phyloP scores from a whole-genome alignment of 805 yeast species.

The Clavispora carvajalis region DNA sequence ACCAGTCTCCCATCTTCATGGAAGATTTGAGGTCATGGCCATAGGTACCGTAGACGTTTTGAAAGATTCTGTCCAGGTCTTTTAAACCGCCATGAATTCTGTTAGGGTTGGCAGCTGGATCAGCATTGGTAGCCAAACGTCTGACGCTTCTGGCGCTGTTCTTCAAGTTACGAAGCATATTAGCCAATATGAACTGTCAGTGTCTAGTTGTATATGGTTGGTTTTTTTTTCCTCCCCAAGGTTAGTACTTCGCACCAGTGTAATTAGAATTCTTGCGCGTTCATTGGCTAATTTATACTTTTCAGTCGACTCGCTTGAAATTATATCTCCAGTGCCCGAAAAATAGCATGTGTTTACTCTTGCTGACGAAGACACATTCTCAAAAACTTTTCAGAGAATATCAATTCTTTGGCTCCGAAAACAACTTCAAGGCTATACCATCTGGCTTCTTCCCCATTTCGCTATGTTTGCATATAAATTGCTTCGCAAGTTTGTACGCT shows the following conservation, averaged over 20 bases:
- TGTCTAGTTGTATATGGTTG: conserved; percentile 1
- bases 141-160: conserved; percentile 20
- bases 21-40: conserved; percentile 74
- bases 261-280: conserved; percentile 12
- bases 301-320: neutral
- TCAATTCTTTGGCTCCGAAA: too few species aligned
- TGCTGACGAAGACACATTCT: too few species aligned
- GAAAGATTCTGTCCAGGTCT: conserved; percentile 84
- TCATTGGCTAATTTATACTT: conserved; percentile 10
- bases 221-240: conserved; percentile 4
- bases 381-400: too few species aligned
- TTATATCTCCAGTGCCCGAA: too few species aligned
- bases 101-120: conserved; percentile 44
- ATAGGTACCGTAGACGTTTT: conserved; percentile 70
- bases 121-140: conserved; percentile 44
- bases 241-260: conserved; percentile 4
- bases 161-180: conserved; percentile 34
- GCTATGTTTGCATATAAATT: neutral
- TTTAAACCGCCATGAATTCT: conserved; percentile 67
- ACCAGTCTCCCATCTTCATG: conserved; percentile 83
- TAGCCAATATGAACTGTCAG: conserved; percentile 1
- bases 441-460: neutral
- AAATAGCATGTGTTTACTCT: too few species aligned
- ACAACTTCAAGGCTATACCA: neutral
- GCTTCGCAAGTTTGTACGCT: too few species aligned